Base-by-base conservation (phyloP, 1,139 yeast genomes). In the Candida sanyaensis region DNA sequence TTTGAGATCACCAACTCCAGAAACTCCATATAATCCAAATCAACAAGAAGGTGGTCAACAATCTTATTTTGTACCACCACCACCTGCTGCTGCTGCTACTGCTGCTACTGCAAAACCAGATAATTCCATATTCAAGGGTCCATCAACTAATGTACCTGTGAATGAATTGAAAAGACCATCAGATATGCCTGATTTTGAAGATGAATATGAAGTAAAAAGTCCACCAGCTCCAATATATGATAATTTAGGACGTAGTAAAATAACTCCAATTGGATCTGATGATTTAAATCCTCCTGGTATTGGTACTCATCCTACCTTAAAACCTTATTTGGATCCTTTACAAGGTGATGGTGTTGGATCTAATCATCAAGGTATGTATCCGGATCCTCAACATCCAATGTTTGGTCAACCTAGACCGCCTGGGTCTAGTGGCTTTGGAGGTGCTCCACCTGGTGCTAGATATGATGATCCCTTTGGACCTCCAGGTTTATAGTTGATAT, bases 131-230 rank as follows among this genome's bases (percentile, higher is more conserved):
- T 38, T 47, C 33, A 33, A 40, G 17, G 46, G 44, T 24, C 38
- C 37, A 13, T 36, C 41, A 9, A 37, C 41, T 10, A 27, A 36
- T n/a, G 29, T 12, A 11, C 30, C 45, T 6, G 32, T 13, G 13
- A 36, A 36, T 24, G 13, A 26, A 17, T n/a, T 31, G 29, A 34
- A 43, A 37, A 41, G 51, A 33, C 59, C 59, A 4, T n/a, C 41
- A 31, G 81, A 75, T 52, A 77, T 76, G 63, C 86, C 86, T 1
- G 78, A 74, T 21, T 81, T 81, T 59, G 86, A 81, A 38, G 85
- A 81, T 58, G 86, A 81, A 56, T 77, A 77, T 53, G 78, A 79
- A 54, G 64, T 78, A 46, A 55, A 53, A 23, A 48, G 50, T 37
- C 51, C 44, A 29, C 41, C 47, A 23, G 41, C 45, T n/a, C 42